Percentiles rank a stretch among this genome's conserved stretches.
phyloP scores from a whole-genome alignment of 352 stramenopile species.

The Globisporangium abappressorium region DNA sequence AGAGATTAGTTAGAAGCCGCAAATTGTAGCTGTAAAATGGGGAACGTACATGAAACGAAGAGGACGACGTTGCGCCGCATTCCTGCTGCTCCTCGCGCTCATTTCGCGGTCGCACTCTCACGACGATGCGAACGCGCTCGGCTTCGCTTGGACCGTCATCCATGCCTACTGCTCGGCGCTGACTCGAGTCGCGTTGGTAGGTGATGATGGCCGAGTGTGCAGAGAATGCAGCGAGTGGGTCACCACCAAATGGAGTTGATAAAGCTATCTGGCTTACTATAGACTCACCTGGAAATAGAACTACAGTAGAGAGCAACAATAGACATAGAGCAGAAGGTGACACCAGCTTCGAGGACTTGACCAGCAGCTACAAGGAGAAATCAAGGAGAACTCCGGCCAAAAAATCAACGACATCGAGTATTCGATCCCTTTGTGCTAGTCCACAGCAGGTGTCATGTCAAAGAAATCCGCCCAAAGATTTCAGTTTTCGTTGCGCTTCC shows the following conservation, averaged over 20 bases:
- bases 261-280: background rate
- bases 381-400: background rate
- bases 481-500: background rate
- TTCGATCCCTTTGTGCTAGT: background rate
- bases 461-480: background rate
- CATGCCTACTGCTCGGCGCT: slow-evolving; percentile 18
- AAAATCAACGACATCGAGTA: background rate
- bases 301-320: background rate
- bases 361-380: background rate
- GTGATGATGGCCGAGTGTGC: background rate
- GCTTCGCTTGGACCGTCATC: slow-evolving; percentile 27
- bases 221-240: background rate
- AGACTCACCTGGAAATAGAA: background rate
- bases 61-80: background rate
- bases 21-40: background rate
- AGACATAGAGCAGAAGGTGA: background rate
- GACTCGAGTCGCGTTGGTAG: background rate
- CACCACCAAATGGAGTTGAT: background rate
- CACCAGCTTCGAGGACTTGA: background rate
- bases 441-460: background rate
- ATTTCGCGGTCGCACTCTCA: slow-evolving; percentile 78
- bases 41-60: background rate
- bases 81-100: slow-evolving; percentile 51
- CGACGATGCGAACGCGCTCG: slow-evolving; percentile 71
- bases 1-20: background rate